Base-by-base conservation (phyloP, 768 basidiomycete genomes). In the Termitomyces sp. region DNA sequence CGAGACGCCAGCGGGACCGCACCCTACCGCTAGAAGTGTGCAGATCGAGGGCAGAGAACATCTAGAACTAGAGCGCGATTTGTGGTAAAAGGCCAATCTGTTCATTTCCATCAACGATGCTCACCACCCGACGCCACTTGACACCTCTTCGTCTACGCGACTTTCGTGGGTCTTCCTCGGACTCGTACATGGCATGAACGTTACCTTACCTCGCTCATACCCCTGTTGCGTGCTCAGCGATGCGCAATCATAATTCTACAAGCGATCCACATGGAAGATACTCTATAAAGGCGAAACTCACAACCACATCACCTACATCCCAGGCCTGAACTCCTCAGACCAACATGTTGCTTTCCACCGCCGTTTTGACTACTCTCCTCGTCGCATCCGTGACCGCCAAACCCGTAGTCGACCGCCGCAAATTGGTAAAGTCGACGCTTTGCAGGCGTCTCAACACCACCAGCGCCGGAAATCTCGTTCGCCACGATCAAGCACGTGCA, bases 401-500 rank as follows among this genome's bases (percentile, higher is more conserved):
- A 51, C 77, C 79, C 0, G 66, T 76, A 42, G 66, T 79, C 48
- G 64, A 79, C 32, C 66, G 71, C 55, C 62, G 69, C 54, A 70
- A 73, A 8, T 67, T 66, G 19, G 67, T 80, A 45, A 76, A 75
- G 4, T 66, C 86, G 28, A 72, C 80, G 14, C 65, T 87, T 44
- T 77, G 80, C 16, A 78, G 78, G 64, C 72, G 73, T 48, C 62
- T 84, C 64, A 83, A 84, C 67, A 57, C 73, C 58, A 79, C 72
- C 14, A 78, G 79, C 60, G 61, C 76, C 9, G 67, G 68, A 57
- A 79, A 79, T 52, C 68, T 88, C 45, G 54, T 85, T 27, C 66
- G 71, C 40, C 75, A 73, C 54, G 85, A 86, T 64, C 74, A 77
- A 57, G 72, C 74, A 32, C 78, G 84, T 57, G 79, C 77, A 17